Base-by-base conservation (phyloP, 805 yeast genomes). In the Clavispora asparagi region DNA sequence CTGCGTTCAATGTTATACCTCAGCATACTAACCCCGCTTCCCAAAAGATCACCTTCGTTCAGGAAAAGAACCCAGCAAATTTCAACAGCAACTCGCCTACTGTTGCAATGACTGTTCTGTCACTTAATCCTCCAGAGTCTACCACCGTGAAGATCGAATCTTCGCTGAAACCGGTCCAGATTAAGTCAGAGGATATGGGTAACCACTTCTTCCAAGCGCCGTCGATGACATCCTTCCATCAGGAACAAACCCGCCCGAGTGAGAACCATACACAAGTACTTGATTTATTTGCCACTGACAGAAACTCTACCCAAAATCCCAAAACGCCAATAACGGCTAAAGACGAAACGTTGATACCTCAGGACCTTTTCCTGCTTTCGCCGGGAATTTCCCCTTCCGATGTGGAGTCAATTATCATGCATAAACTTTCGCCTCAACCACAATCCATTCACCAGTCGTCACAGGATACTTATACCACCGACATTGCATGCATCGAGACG, bases 401-500 rank as follows among this genome's bases (percentile, higher is more conserved):
- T 17, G 25, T 33, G 11, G 25, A 33, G 23, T 33, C 37, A 10
- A 14, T 32, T 1, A 33, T 33, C 8, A 33, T 33, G 37, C 37
- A 16, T 12, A 23, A 23, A 13, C 37, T 33, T 7, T 33, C 37
- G 1, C 37, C 37, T 8, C 25, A 2, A 10, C 25, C 10, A 9
- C 25, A 33, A 17, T 9, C 37, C 6, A 12, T 10, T 10, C 3
- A 12, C 5, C 13, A 16, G 4, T 8, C 7, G 6, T 12, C 9
- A 17, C 37, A 41, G 11, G 52, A 49, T 25, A 31, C 29, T 19
- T 49, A 46, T 26, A 28, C 50, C 10, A 42, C 46, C 11, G 52
- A 49, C 33, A 39, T 49, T 13, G 52, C 52, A n/a, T 40, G 50
- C 14, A 46, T 49, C 26, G 50, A 46, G 33, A 28, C 39, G 8